Evolutionary conservation across 495 filamentous ascomycete species (phyloP), one percentile per base, ranked within the genome.

Genomic region (Letharia columbiana): DNA sequence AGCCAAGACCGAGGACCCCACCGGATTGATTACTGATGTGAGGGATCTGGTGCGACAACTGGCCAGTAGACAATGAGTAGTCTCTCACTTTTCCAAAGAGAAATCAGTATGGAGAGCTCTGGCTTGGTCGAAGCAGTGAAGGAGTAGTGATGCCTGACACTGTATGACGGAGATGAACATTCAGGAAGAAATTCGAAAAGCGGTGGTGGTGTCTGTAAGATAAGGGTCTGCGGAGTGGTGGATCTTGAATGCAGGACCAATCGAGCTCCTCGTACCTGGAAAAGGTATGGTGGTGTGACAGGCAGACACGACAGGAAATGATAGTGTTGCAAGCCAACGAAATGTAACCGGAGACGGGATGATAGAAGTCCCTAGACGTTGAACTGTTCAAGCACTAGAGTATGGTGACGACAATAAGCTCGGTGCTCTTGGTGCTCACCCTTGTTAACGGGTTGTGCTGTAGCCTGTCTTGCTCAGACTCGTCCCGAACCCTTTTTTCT

Each of bases 181-280:
- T 0, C 23, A 28, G 9, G 45, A 35, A 49, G 54, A 44, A 60
- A 49, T 4, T 28, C 23, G 1, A 28, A 2, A 49, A 33, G 50
- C 45, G 63, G 54, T 37, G 35, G 54, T 45, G 63, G 54, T n/a
- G 41, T 37, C n/a, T n/a, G n/a, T 47, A 62, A 44, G 63, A 64
- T 52, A 58, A 66, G 54, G 45, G 45, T 41, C 23, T 62, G 39
- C 18, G 33, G 37, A 31, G 39, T 42, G 41, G 59, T 56, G 40
- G 17, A 66, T 62, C 37, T 40, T 54, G 45, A 61, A 39, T 37
- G 28, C 12, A 64, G 64, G 58, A 49, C 57, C 44, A 57, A 66
- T 52, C 49, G 37, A 49, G 39, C 5, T 11, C 57, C 35, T 61
- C 31, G 54, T 57, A 57, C 28, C 28, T 35, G 28, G 12, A 35